These are phyloP conservation scores for Phytophthora cryptogea DNA, from an alignment of 352 stramenopile genomes.

Conservation along the genomic window DNA sequence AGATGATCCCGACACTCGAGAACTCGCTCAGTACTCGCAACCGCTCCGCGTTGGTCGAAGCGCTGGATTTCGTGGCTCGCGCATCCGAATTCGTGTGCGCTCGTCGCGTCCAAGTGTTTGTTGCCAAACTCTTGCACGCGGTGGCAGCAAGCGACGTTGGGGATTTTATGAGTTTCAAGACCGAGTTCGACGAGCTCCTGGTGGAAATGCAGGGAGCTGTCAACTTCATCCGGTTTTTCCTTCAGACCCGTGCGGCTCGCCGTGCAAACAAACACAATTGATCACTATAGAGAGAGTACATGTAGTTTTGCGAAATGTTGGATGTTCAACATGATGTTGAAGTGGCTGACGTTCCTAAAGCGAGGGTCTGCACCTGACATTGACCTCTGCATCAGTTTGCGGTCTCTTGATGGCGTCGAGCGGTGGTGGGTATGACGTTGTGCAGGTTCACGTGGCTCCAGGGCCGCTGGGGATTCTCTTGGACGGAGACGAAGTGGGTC, in stretches of 20 bases:
- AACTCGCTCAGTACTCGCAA: conserved; percentile 43
- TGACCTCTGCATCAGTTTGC: too few species aligned
- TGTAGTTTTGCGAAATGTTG: too few species aligned
- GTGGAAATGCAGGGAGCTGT: conserved; percentile 29
- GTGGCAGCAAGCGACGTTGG: conserved; percentile 58
- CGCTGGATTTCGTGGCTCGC: conserved; percentile 67
- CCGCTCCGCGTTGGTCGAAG: conserved; percentile 58
- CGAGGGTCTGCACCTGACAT: too few species aligned
- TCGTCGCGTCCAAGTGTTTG: conserved; percentile 63
- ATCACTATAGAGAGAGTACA: too few species aligned
- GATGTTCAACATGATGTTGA: too few species aligned
- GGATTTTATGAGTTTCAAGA: conserved; percentile 27
- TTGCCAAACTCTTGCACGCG: conserved; percentile 59
- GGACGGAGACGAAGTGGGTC: conserved; percentile 41
- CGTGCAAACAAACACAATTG: conserved; percentile 18
- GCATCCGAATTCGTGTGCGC: conserved; percentile 78
- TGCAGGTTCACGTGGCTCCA: conserved; percentile 55
- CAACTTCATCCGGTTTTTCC: conserved; percentile 39
- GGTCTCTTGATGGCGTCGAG: conserved; percentile 11
- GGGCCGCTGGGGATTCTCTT: conserved; percentile 67
- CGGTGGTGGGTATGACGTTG: conserved; percentile 1
- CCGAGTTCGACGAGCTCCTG: conserved; percentile 29
- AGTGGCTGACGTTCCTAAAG: too few species aligned
- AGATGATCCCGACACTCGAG: conserved; percentile 54
- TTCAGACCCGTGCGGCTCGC: conserved; percentile 18